Base-by-base conservation (phyloP, 2,329 filamentous ascomycete species). In the Parastagonospora nodorum region DNA sequence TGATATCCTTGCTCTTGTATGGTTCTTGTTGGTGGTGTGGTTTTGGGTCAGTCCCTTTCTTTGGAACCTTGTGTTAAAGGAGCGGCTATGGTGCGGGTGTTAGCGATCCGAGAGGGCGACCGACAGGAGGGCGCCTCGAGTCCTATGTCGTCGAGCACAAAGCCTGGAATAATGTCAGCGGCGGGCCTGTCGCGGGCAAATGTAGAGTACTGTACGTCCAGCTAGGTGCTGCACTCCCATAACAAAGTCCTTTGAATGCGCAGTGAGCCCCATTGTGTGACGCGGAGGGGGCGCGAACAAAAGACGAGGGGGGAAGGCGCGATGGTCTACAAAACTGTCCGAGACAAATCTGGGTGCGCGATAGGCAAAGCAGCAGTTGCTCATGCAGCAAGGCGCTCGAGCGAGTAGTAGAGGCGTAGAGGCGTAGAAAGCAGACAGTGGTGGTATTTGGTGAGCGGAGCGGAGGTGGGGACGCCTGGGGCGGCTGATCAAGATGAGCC, bases 211-310 rank as follows among this genome's bases (percentile, higher is more conserved):
- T 40, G 40, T 51, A 45, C 50, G 42, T 31, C 45, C n/a, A 39
- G 45, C 31, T 28, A n/a, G 30, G 33, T 10, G 16, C 32, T 42
- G 32, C 44, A 40, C 39, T 28, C 14, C 19, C 35, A 29, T 36
- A n/a, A 9, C 12, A 30, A 30, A 36, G 14, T 24, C 42, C 43
- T 32, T 36, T 50, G 39, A 45, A 31, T 30, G 42, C 37, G 46
- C 30, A 39, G 42, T 33, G 35, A 35, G 46, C 37, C 40, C 45
- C 27, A 29, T 38, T 39, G 54, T 49, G 47, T 38, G 57, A 57
- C 51, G 44, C 15, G 37, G 31, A n/a, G 30, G 7, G 15, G 40
- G 27, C 43, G 40, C 35, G 30, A 19, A 42, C 40, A 42, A 29
- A 44, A 42, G 24, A 45, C 48, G 50, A 45, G 31, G 40, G 19